phyloP scores from a whole-genome alignment of 768 basidiomycete genomes.

The Lentinula raphanica region DNA sequence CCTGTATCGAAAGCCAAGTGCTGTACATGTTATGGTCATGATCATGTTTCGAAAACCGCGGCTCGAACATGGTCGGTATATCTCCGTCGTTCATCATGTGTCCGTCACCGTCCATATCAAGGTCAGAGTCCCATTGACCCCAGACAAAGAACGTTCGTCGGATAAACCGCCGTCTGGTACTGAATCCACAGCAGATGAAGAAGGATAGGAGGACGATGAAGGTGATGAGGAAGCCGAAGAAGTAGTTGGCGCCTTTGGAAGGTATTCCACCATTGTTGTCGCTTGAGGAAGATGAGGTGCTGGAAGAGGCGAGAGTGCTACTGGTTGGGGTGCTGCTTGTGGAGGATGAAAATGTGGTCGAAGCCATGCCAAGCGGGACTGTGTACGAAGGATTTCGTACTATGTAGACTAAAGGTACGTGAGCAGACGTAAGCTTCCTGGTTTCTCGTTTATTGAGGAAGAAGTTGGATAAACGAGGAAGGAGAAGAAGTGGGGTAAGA shows the following conservation, averaged over 20 bases:
- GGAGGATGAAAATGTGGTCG: neutral
- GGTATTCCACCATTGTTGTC: neutral
- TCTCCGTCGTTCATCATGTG: neutral
- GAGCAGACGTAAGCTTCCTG: too few species aligned
- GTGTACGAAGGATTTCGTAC: too few species aligned
- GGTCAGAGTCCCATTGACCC: neutral
- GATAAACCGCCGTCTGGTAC: conserved; percentile 36
- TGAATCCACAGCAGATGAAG: conserved; percentile 47
- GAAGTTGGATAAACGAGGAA: neutral
- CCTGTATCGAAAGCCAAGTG: conserved; percentile 18
- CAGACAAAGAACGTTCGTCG: conserved; percentile 17
- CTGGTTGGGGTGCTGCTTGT: neutral
- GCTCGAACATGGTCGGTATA: conserved; percentile 10
- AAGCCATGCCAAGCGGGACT: too few species aligned
- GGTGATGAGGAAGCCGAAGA: conserved; percentile 49
- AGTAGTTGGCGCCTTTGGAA: conserved; percentile 37
- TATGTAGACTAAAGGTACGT: too few species aligned
- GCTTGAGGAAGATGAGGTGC: neutral
- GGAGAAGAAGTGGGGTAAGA: too few species aligned
- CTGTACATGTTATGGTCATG: neutral
- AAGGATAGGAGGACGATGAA: conserved; percentile 44
- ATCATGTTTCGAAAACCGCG: conserved; percentile 9
- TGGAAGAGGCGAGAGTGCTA: neutral
- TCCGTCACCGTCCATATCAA: neutral
- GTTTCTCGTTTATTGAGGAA: neutral